A percentile compares a stretch with the other conserved stretches of the same genome.
phyloP scores from a whole-genome alignment of 257 asterid species.

The Lavandula angustifolia region DNA sequence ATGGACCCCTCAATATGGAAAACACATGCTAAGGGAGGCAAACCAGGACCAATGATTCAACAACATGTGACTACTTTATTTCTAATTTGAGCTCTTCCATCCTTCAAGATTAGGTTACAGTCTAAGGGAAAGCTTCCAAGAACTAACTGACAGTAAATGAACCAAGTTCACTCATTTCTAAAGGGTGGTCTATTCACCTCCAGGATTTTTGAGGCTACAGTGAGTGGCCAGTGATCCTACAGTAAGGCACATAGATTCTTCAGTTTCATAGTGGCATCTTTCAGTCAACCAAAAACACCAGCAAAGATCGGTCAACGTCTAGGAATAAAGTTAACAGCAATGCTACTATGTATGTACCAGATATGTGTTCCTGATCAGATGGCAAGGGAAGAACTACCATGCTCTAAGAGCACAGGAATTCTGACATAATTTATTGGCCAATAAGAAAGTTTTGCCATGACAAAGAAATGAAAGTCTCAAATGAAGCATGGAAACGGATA shows the following conservation, averaged over 20 bases:
- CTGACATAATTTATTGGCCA: neutral
- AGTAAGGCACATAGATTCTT: conserved; percentile 10
- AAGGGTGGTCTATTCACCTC: conserved; percentile 18
- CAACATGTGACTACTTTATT: conserved; percentile 38
- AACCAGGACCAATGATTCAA: conserved; percentile 34
- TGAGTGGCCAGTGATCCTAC: conserved; percentile 28
- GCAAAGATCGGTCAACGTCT: neutral
- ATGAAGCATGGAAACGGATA: no score
- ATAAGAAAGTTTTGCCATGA: no score
- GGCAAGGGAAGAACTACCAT: neutral
- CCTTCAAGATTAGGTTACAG: conserved; percentile 6
- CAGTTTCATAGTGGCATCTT: neutral
- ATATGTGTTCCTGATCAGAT: neutral
- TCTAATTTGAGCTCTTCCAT: neutral
- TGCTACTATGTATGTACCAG: neutral
- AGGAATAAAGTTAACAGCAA: neutral
- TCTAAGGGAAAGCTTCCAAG: conserved; percentile 24
- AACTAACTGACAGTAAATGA: conserved; percentile 25
- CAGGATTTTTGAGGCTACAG: conserved; percentile 11
- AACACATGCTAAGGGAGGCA: conserved; percentile 37
- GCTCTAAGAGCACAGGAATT: neutral
- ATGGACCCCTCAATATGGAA: conserved; percentile 34
- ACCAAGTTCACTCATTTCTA: conserved; percentile 18
- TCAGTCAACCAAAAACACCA: neutral
- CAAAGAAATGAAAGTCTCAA: no score